Evolutionary conservation across 1,139 yeast species (phyloP).

Genomic region (Yamadazyma sp.): DNA sequence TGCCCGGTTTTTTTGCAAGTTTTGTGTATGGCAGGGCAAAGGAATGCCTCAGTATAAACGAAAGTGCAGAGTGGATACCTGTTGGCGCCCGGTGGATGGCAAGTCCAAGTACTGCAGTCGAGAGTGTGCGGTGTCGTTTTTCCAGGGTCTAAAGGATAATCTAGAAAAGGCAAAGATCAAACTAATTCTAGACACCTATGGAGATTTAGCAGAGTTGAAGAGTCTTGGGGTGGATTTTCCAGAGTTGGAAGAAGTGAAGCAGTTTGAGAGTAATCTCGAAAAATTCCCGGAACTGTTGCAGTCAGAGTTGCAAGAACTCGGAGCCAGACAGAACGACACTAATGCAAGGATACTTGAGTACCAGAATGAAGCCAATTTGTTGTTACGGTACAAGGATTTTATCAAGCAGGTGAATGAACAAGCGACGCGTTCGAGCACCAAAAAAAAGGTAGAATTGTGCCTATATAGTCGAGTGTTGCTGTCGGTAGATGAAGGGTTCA

Average conservation of each 20-base stretch:
- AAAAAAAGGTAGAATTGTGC: slow-evolving; percentile 21
- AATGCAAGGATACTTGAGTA: slow-evolving; percentile 19
- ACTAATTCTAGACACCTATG: slow-evolving; percentile 15
- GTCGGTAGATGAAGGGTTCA: slow-evolving; percentile 5
- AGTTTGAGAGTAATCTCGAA: slow-evolving; percentile 25
- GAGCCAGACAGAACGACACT: slow-evolving; percentile 23
- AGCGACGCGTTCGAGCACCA: slow-evolving; percentile 17
- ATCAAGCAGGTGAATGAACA: slow-evolving; percentile 40
- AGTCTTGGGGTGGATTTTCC: slow-evolving; percentile 38
- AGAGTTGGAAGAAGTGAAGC: slow-evolving; percentile 35
- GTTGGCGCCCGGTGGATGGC: slow-evolving; percentile 56
- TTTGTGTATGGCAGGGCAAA: slow-evolving; percentile 55
- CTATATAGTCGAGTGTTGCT: slow-evolving; percentile 12
- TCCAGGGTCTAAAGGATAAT: slow-evolving; percentile 24
- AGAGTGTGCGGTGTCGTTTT: slow-evolving; percentile 67
- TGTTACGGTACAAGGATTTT: slow-evolving; percentile 35
- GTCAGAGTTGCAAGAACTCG: slow-evolving; percentile 18
- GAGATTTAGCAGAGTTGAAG: slow-evolving; percentile 17
- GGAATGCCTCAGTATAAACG: slow-evolving; percentile 66
- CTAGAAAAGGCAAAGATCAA: slow-evolving; percentile 7
- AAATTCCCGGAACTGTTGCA: slow-evolving; percentile 32
- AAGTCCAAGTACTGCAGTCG: slow-evolving; percentile 71
- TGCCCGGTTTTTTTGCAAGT: slow-evolving; percentile 69
- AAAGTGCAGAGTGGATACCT: slow-evolving; percentile 64
- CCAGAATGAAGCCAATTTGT: slow-evolving; percentile 20